A percentile compares a stretch with the other conserved stretches of the same genome.
phyloP scores from a whole-genome alignment of 805 yeast genomes.

The Candida chilensis region DNA sequence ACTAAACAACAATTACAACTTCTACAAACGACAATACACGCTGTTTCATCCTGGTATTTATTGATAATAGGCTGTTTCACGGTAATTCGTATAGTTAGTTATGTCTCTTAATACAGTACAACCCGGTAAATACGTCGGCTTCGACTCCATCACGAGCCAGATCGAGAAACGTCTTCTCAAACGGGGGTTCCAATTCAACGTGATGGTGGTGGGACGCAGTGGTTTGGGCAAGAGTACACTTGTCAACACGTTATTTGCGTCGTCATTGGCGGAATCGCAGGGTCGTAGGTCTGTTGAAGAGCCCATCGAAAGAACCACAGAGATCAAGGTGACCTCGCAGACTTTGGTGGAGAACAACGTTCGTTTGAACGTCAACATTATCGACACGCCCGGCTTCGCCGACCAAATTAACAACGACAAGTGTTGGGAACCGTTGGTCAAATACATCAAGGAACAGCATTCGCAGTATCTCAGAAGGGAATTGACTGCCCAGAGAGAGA shows the following conservation, averaged over 20 bases:
- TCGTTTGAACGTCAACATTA: slow-evolving; percentile 73
- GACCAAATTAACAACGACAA: slow-evolving; percentile 92
- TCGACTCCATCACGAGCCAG: slow-evolving; percentile 92
- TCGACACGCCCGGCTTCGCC: slow-evolving; percentile 98
- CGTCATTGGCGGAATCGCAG: slow-evolving; percentile 63
- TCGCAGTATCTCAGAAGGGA: slow-evolving; percentile 86
- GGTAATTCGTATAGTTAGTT: no score
- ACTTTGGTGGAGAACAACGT: slow-evolving; percentile 80
- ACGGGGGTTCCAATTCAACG: slow-evolving; percentile 88
- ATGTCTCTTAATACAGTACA: no score
- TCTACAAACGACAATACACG: no score
- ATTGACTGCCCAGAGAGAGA: slow-evolving; percentile 89
- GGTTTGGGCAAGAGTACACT: slow-evolving; percentile 94
- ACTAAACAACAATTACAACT: no score
- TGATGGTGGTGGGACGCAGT: slow-evolving; percentile 76
- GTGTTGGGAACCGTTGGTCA: slow-evolving; percentile 95
- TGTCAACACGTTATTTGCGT: slow-evolving; percentile 81
- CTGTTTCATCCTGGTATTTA: no score
- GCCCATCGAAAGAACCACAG: slow-evolving; percentile 81
- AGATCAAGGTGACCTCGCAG: slow-evolving; percentile 65
- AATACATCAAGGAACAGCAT: slow-evolving; percentile 93
- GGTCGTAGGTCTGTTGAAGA: slow-evolving; percentile 64
- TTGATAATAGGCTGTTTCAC: no score
- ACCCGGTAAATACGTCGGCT: slow-evolving; percentile 98
- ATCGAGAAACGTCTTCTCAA: slow-evolving; percentile 87